These are phyloP conservation scores for Anisogramma anomala DNA, from an alignment of 2,329 filamentous ascomycete species.

Conservation along the genomic window DNA sequence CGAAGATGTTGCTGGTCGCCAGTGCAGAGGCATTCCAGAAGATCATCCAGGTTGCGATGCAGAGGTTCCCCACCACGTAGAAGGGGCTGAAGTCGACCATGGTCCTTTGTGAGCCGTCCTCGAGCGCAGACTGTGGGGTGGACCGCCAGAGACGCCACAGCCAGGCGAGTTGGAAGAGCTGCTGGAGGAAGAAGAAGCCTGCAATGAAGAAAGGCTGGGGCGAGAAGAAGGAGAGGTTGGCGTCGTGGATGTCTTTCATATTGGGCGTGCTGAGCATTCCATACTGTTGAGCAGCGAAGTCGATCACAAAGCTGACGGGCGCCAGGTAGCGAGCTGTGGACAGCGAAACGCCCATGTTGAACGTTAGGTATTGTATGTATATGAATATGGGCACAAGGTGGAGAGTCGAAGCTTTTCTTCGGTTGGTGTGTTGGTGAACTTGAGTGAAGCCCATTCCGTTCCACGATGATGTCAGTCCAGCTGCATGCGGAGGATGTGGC, in stretches of 20 bases:
- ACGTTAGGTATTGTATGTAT: too few relatives aligned
- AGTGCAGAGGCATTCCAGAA: slow-evolving; percentile 46
- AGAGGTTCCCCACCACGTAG: slow-evolving; percentile 45
- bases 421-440: too few relatives aligned
- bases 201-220: slow-evolving; percentile 48
- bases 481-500: too few relatives aligned
- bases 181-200: slow-evolving; percentile 50
- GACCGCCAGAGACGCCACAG: slow-evolving; percentile 43
- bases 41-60: slow-evolving; percentile 51
- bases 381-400: too few relatives aligned
- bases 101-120: slow-evolving; percentile 29
- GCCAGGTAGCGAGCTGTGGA: slow-evolving; percentile 43
- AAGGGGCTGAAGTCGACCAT: slow-evolving; percentile 45
- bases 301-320: slow-evolving; percentile 41
- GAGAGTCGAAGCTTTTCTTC: too few relatives aligned
- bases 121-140: slow-evolving; percentile 26
- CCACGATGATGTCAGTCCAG: too few relatives aligned
- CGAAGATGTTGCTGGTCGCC: slow-evolving; percentile 41
- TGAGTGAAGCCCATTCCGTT: too few relatives aligned
- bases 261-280: slow-evolving; percentile 44
- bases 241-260: slow-evolving; percentile 48
- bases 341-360: slow-evolving; percentile 39
- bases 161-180: slow-evolving; percentile 46
- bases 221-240: slow-evolving; percentile 46
- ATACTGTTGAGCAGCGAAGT: slow-evolving; percentile 49